Conservation (phyloP, 164 flowering plant species). For the Magnolia sinica region DNA sequence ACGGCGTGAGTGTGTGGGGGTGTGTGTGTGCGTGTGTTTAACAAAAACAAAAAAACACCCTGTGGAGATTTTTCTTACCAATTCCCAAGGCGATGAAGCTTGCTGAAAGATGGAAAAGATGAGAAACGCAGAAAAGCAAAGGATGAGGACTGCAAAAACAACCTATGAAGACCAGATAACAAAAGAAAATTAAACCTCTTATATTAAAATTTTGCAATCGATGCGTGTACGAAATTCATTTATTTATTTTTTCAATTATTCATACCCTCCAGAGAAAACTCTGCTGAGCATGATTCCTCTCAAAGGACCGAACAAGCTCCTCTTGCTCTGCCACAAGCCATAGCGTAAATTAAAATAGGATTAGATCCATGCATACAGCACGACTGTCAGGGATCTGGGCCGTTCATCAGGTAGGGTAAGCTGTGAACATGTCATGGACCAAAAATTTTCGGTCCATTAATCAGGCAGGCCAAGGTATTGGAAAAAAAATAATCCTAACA, state of each 20-base stretch:
- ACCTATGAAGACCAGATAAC: constrained; percentile 32
- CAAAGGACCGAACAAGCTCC: constrained; percentile 64
- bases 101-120: constrained; percentile 69
- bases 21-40: too few species aligned
- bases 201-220: background rate
- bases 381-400: too few species aligned
- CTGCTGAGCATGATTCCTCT: constrained; percentile 57
- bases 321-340: constrained; percentile 63
- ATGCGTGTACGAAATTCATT: background rate
- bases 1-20: too few species aligned
- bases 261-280: constrained; percentile 75
- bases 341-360: too few species aligned
- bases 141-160: constrained; percentile 53
- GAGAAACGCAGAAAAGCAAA: constrained; percentile 48
- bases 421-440: too few species aligned
- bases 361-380: background rate
- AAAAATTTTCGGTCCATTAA: too few species aligned
- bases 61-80: constrained; percentile 41
- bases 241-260: background rate
- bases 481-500: too few species aligned
- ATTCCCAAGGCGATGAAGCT: constrained; percentile 77
- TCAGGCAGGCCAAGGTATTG: too few species aligned
- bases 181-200: background rate
- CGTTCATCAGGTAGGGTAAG: too few species aligned
- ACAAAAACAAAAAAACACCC: background rate